A percentile compares a stretch with the other conserved stretches of the same genome.
phyloP scores from a whole-genome alignment of 2,329 filamentous ascomycete genomes.

The Diplodia scrobiculata region DNA sequence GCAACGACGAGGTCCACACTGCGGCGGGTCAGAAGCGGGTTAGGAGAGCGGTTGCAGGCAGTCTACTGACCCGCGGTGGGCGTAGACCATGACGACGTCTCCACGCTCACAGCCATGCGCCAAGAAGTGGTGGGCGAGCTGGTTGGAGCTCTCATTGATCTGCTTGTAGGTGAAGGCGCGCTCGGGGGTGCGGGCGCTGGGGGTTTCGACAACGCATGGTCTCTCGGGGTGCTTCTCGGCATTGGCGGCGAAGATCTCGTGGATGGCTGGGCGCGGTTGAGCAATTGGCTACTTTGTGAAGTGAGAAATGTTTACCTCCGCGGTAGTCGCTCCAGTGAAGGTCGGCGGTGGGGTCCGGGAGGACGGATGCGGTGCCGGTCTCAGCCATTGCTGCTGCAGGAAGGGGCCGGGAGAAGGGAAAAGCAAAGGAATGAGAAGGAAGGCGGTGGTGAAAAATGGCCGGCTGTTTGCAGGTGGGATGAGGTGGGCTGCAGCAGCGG shows the following conservation, averaged over 20 bases:
- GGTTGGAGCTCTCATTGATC: conserved; percentile 82
- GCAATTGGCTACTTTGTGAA: neutral
- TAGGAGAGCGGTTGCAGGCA: neutral
- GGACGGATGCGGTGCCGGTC: conserved; percentile 30
- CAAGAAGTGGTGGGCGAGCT: conserved; percentile 76
- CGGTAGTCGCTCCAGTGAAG: conserved; percentile 68
- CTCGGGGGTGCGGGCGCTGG: conserved; percentile 56
- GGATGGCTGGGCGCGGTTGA: conserved; percentile 55
- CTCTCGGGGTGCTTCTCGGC: conserved; percentile 69
- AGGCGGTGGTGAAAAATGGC: neutral
- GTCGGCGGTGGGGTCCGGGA: conserved; percentile 68
- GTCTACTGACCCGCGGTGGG: conserved; percentile 62
- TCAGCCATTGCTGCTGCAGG: conserved; percentile 20
- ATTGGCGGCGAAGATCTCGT: conserved; percentile 68
- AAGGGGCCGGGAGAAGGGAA: neutral
- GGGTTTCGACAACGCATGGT: conserved; percentile 68
- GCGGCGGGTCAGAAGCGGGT: conserved; percentile 12
- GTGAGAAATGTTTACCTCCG: conserved; percentile 41
- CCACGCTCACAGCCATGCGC: conserved; percentile 71
- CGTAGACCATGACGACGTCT: conserved; percentile 92
- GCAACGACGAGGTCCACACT: conserved; percentile 72
- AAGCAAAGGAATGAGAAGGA: neutral
- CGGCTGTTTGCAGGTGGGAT: conserved; percentile 7
- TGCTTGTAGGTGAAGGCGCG: conserved; percentile 79
- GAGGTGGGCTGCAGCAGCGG: neutral